Percentiles rank a stretch among this genome's conserved stretches.
Conservation (phyloP, 1,284 basidiomycete species). For the Clitocybe nebularis region DNA sequence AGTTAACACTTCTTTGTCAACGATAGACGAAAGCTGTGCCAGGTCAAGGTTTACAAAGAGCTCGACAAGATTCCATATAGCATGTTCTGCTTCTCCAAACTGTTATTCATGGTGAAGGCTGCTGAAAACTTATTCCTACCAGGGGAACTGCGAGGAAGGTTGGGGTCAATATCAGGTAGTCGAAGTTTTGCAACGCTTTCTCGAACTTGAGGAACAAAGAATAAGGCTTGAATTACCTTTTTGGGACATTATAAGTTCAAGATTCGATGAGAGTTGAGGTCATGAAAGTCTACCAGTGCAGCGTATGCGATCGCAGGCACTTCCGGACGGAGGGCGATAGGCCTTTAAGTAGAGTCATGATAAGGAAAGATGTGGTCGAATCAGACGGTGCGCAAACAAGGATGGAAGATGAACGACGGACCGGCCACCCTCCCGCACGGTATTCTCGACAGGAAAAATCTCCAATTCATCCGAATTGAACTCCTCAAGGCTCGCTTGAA, state of each 20-base stretch:
- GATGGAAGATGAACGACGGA: conserved; percentile 25
- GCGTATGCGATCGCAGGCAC: conserved; percentile 48
- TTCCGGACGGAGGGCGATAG: conserved; percentile 62
- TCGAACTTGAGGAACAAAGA: conserved; percentile 65
- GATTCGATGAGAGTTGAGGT: neutral
- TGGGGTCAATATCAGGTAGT: conserved; percentile 28
- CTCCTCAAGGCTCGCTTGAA: conserved; percentile 57
- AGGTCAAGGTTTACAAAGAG: conserved; percentile 63
- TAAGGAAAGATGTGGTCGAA: conserved; percentile 8
- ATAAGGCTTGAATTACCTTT: conserved; percentile 58
- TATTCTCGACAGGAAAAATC: conserved; percentile 41
- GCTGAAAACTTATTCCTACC: conserved; percentile 24
- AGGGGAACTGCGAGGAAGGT: conserved; percentile 25
- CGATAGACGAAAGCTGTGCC: conserved; percentile 33
- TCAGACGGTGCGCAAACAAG: neutral
- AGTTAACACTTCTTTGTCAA: conserved; percentile 32
- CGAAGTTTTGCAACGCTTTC: conserved; percentile 45
- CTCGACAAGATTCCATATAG: conserved; percentile 54
- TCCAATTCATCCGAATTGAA: conserved; percentile 36
- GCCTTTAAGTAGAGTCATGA: conserved; percentile 33
- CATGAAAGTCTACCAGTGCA: conserved; percentile 36
- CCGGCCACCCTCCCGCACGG: conserved; percentile 56
- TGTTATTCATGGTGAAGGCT: conserved; percentile 2
- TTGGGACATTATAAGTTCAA: conserved; percentile 1
- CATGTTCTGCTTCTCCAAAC: conserved; percentile 27